Evolutionary conservation across 257 asterid species (phyloP), one percentile per base, ranked within the genome.

Genomic region (Solanum lignicaule): DNA sequence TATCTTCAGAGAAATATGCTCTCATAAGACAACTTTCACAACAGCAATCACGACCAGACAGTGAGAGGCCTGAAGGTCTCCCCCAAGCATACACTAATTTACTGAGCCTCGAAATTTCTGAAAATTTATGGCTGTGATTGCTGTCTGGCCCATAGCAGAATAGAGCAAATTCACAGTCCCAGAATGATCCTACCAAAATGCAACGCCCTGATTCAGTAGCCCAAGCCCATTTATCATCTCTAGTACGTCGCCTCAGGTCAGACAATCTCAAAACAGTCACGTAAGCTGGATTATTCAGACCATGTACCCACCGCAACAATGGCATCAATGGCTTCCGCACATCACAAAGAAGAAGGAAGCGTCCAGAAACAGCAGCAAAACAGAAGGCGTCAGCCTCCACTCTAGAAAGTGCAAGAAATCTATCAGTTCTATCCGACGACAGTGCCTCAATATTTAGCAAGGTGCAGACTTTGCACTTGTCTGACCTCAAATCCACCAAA

Each of bases 151-250:
- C 99, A 86, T 93, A 96, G 74, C 95, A 92, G 68, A 96, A 96
- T 58, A 93, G 85, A 86, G 83, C 88, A 89, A 96, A 96, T 88
- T 91, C 92, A 52, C 89, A 85, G 82, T 92, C 95, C 98, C 95
- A 95, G 90, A 96, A 94, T 3, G 99, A 96, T 89, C 99, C 99
- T 81, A 96, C 84, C 71, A 96, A 82, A 90, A 95, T 91, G 89
- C 98, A 91, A 87, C 91, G 89, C 55, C 99, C 98, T n/a, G 96
- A 91, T 78, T 94, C 93, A 31, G 96, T 91, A 83, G 97, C 97
- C 92, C 87, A 90, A 72, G 86, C 88, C 84, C 92, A 93, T 82
- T 81, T 90, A 25, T 90, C 89, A 74, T 92, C 90, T 86, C 88
- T 88, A 13, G 88, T 83, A 86, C 89, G 89, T 58, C 91, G 91